Evolutionary conservation across 1,139 yeast genomes (phyloP).

Genomic region (Ashbya aceris): DNA sequence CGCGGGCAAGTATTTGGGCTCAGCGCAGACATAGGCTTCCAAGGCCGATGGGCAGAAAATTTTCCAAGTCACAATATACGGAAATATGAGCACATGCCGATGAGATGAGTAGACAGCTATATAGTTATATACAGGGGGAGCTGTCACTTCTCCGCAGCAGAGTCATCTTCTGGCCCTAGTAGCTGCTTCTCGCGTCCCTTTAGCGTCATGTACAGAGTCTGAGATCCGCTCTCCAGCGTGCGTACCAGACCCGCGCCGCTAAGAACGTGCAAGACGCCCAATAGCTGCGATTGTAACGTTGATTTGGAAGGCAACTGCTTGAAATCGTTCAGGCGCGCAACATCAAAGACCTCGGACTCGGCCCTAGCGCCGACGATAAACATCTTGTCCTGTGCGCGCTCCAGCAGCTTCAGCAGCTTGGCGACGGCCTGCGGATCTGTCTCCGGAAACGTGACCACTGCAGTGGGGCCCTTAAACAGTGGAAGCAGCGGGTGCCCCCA

Average conservation of each 20-base stretch:
- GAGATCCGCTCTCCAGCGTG: constrained; percentile 63
- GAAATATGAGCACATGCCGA: not conserved
- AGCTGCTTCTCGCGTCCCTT: constrained; percentile 40
- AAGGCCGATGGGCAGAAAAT: not conserved
- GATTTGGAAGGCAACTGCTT: constrained; percentile 65
- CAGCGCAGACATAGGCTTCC: too few relatives aligned
- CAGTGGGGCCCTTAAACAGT: constrained; percentile 77
- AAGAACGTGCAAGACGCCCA: constrained; percentile 71
- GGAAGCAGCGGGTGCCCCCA: constrained; percentile 57
- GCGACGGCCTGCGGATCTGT: constrained; percentile 64
- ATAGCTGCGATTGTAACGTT: constrained; percentile 69
- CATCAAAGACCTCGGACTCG: constrained; percentile 48
- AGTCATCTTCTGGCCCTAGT: constrained; percentile 15
- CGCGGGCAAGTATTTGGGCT: too few relatives aligned
- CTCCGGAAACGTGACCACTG: constrained; percentile 59
- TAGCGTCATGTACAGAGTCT: constrained; percentile 62
- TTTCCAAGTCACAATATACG: not conserved
- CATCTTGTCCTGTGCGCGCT: constrained; percentile 58
- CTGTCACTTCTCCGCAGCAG: not conserved
- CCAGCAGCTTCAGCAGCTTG: constrained; percentile 51
- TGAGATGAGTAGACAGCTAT: not conserved
- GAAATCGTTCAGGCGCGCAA: constrained; percentile 48
- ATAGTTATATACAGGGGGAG: not conserved
- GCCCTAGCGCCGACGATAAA: constrained; percentile 79
- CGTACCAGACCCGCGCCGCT: constrained; percentile 87